Evolutionary conservation across 106 monocot species (phyloP).

Genomic region (Acorus calamus): DNA sequence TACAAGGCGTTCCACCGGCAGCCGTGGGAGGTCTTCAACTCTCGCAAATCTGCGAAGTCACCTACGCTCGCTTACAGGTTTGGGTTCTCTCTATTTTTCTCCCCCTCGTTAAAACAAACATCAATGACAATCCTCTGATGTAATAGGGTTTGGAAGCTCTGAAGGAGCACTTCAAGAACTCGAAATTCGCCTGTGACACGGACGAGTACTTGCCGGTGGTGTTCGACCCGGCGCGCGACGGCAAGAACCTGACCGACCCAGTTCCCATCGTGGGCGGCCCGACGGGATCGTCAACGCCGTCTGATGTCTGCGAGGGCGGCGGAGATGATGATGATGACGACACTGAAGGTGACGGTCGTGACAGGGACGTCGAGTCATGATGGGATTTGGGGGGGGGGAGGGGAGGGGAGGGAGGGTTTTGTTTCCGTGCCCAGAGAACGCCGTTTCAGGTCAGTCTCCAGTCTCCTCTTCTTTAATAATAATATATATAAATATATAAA

Average conservation of each 20-base stretch:
- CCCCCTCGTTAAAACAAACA: too few relatives aligned
- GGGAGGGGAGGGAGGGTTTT: too few relatives aligned
- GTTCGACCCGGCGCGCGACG: constrained; percentile 83
- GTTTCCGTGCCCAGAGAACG: too few relatives aligned
- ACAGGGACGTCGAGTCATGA: too few relatives aligned
- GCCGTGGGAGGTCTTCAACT: constrained; percentile 99
- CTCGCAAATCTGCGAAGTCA: constrained; percentile 96
- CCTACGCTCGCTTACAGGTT: constrained; percentile 95
- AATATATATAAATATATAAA: too few relatives aligned
- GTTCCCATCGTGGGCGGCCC: constrained; percentile 35
- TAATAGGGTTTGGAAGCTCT: constrained; percentile 88
- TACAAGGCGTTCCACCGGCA: constrained; percentile 82
- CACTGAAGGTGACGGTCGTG: too few relatives aligned
- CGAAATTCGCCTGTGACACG: constrained; percentile 88
- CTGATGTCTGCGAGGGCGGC: too few relatives aligned
- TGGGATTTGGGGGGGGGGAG: too few relatives aligned
- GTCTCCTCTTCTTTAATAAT: too few relatives aligned
- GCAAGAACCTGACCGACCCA: constrained; percentile 57
- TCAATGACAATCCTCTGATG: neutral
- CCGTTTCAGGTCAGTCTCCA: too few relatives aligned
- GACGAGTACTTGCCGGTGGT: constrained; percentile 98
- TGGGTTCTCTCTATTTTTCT: neutral
- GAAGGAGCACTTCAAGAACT: constrained; percentile 92
- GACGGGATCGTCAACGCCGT: constrained; percentile 7
- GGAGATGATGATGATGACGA: too few relatives aligned